Conservation (phyloP, 495 filamentous ascomycete genomes). For the Trypethelium eluteriae region DNA sequence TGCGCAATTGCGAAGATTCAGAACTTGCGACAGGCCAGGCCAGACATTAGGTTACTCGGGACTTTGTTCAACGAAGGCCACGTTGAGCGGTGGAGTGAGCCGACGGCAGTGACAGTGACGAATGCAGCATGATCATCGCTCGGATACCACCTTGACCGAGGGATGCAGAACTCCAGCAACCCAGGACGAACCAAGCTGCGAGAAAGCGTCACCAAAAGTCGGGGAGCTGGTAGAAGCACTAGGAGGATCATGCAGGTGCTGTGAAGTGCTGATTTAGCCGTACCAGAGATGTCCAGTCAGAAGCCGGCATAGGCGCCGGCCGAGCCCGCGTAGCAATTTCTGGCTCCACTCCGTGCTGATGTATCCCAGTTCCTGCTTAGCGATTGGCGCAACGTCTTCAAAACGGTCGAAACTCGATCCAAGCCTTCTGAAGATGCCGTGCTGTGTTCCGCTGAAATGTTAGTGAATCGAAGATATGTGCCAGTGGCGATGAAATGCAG, state of each 20-base stretch:
- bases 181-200: slow-evolving; percentile 4
- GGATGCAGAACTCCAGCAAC: background rate
- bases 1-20: background rate
- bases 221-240: too few species aligned
- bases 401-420: background rate
- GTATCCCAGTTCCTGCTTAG: background rate
- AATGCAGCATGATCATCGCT: slow-evolving; percentile 1
- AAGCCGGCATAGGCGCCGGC: background rate
- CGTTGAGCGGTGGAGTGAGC: slow-evolving; percentile 1
- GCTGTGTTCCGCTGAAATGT: background rate
- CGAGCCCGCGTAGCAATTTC: background rate
- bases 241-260: slow-evolving; percentile 8
- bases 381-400: background rate
- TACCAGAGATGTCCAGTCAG: background rate
- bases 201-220: background rate
- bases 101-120: slow-evolving; percentile 4
- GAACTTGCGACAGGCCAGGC: background rate
- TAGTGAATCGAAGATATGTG: too few species aligned
- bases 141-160: slow-evolving; percentile 9
- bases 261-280: slow-evolving; percentile 12
- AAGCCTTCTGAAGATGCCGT: slow-evolving; percentile 6
- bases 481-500: too few species aligned
- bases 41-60: background rate
- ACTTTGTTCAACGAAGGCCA: background rate
- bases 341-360: background rate